A percentile compares a stretch with the other conserved stretches of the same genome.
Conservation (phyloP, 768 basidiomycete genomes). For the Pholiota molesta region DNA sequence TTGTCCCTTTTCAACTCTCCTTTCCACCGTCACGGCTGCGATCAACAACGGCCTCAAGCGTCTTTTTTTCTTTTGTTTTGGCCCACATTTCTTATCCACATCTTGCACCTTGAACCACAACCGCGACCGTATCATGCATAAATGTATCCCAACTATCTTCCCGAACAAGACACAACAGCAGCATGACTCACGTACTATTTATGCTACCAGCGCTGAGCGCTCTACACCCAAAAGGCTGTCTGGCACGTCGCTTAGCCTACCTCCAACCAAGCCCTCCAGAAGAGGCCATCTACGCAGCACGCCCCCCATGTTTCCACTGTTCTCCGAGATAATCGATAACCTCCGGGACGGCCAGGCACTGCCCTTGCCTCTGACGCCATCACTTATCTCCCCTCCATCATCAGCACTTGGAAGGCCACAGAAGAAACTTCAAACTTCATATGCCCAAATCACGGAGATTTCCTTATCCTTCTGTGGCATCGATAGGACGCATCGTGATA, state of each 20-base stretch:
- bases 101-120: neutral
- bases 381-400: neutral
- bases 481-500: neutral
- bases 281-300: neutral
- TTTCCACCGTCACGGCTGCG: neutral
- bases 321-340: neutral
- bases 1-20: conserved; percentile 3
- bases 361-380: neutral
- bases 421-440: neutral
- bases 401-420: neutral
- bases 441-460: neutral
- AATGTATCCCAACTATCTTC: neutral
- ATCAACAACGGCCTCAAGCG: neutral
- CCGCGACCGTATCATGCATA: neutral
- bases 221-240: neutral
- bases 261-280: neutral
- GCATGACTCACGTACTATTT: neutral
- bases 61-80: neutral
- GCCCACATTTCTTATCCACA: neutral
- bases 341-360: neutral
- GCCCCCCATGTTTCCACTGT: neutral
- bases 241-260: neutral
- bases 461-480: neutral
- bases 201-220: neutral
- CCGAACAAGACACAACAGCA: neutral